Percentiles rank a stretch among this genome's conserved stretches.
Evolutionary conservation across 345 rosid genomes (phyloP).

Genomic region (Aquilaria malaccensis): DNA sequence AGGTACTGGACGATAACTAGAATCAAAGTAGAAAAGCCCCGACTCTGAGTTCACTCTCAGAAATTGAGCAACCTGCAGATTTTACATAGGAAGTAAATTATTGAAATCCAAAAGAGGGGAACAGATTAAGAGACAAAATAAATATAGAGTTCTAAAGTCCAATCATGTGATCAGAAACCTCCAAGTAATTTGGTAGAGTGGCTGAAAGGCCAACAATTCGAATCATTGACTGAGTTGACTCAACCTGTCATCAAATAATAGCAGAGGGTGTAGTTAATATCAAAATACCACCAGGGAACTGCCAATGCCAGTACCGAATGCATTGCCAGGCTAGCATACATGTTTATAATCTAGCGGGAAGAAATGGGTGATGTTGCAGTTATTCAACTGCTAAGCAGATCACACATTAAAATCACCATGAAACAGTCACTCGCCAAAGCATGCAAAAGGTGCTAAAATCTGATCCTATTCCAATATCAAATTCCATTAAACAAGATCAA

Average conservation of each 20-base stretch:
- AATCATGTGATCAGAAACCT: constrained; percentile 37
- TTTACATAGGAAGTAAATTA: constrained; percentile 2
- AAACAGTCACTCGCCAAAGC: too few relatives aligned
- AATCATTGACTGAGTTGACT: constrained; percentile 95
- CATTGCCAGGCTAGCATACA: too few relatives aligned
- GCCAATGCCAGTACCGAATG: too few relatives aligned
- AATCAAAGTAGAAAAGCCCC: constrained; percentile 94
- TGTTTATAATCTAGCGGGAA: too few relatives aligned
- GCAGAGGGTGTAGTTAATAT: too few relatives aligned
- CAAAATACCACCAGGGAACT: too few relatives aligned
- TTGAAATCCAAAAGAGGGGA: constrained; percentile 4
- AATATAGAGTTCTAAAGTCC: constrained; percentile 7
- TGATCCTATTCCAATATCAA: too few relatives aligned
- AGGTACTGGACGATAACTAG: constrained; percentile 98
- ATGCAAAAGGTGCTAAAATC: too few relatives aligned
- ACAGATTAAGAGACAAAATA: neutral
- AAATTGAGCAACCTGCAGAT: constrained; percentile 87
- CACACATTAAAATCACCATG: too few relatives aligned
- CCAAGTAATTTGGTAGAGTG: constrained; percentile 85
- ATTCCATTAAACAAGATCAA: too few relatives aligned
- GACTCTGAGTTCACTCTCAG: constrained; percentile 83
- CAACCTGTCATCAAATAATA: constrained; percentile 52
- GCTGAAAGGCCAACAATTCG: constrained; percentile 99
- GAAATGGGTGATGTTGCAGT: too few relatives aligned
- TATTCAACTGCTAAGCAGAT: too few relatives aligned